Evolutionary conservation across 2,329 filamentous ascomycete species (phyloP).

Genomic region (Xylaria multiplex): DNA sequence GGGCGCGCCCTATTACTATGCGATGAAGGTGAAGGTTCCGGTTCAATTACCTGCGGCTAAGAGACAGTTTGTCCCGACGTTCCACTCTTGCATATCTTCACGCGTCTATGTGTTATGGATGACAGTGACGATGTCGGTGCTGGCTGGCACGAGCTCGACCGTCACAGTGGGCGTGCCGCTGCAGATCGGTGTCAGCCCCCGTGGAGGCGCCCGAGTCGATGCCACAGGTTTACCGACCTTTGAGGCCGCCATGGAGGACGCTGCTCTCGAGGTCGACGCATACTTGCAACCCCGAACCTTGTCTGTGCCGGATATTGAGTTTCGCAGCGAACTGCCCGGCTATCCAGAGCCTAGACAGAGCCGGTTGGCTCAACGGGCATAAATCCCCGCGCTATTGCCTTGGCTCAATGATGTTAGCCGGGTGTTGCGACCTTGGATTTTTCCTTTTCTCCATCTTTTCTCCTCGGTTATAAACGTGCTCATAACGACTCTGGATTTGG

Average conservation of each 20-base stretch:
- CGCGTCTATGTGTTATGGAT: slow-evolving; percentile 64
- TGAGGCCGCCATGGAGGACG: slow-evolving; percentile 55
- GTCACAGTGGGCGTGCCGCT: slow-evolving; percentile 60
- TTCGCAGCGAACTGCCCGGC: slow-evolving; percentile 51
- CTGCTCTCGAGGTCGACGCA: slow-evolving; percentile 54
- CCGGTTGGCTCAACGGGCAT: slow-evolving; percentile 8
- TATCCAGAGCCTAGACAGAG: slow-evolving; percentile 38
- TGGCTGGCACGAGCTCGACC: slow-evolving; percentile 52
- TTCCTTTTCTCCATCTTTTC: not conserved
- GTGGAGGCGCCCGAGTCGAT: slow-evolving; percentile 46
- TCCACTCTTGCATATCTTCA: slow-evolving; percentile 67
- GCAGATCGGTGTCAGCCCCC: slow-evolving; percentile 58
- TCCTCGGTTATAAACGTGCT: not conserved
- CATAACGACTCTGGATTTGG: not conserved
- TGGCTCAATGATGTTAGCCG: not conserved
- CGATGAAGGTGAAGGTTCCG: slow-evolving; percentile 58
- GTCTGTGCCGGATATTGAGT: slow-evolving; percentile 49
- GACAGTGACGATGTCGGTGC: slow-evolving; percentile 50
- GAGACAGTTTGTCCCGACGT: slow-evolving; percentile 65
- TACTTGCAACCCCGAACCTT: slow-evolving; percentile 56
- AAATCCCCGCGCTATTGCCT: not conserved
- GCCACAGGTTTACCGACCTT: slow-evolving; percentile 55
- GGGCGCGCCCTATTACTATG: slow-evolving; percentile 51
- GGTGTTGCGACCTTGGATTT: not conserved
- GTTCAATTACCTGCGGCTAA: slow-evolving; percentile 58